Percentiles rank a stretch among this genome's conserved stretches.
Conservation (phyloP, 1,284 basidiomycete genomes). For the Fomitopsis betulina region DNA sequence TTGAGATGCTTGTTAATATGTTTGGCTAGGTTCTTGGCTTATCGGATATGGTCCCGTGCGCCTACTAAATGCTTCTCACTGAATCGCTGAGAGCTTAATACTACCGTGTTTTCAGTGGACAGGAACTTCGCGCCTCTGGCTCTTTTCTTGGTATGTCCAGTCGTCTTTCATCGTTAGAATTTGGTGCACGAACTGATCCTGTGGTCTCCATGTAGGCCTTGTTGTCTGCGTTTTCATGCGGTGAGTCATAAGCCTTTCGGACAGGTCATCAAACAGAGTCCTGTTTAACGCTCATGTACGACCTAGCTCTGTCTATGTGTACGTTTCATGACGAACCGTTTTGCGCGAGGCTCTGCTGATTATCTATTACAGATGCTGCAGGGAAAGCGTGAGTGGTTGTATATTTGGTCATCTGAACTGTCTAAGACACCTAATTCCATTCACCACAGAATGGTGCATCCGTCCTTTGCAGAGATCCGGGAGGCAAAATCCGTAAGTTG, state of each 20-base stretch:
- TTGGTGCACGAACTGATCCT: background rate
- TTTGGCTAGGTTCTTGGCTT: background rate
- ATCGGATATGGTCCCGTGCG: background rate
- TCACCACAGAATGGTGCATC: background rate
- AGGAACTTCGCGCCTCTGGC: background rate
- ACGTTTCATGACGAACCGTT: background rate
- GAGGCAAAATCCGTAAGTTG: background rate
- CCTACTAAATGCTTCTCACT: background rate
- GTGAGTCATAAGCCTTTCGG: background rate
- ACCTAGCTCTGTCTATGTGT: background rate
- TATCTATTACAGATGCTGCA: background rate
- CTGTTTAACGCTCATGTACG: background rate
- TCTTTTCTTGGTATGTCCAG: background rate
- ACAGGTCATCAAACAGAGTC: background rate
- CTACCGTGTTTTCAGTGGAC: background rate
- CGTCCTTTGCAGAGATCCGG: background rate
- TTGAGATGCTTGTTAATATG: background rate
- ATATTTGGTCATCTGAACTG: background rate
- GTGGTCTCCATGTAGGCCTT: background rate
- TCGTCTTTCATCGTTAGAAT: background rate
- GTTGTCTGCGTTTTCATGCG: background rate
- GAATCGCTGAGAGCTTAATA: background rate
- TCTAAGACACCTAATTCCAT: background rate
- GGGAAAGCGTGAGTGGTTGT: background rate
- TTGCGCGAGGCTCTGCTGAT: too few species aligned